Conservation (phyloP, 129 eudicot species). For the Saposhnikovia divaricata region DNA sequence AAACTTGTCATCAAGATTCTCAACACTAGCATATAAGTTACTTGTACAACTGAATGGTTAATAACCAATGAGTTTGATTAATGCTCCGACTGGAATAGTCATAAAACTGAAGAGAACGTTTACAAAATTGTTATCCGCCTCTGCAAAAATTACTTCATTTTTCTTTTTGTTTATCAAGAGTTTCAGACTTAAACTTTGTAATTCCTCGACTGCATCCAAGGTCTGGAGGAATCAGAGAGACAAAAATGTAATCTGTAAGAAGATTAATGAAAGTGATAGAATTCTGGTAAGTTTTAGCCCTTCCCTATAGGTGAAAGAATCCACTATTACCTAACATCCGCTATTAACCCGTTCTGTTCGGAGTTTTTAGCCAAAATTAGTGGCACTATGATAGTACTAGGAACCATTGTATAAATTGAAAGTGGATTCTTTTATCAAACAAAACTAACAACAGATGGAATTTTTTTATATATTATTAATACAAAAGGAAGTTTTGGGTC, state of each 20-base stretch:
- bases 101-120: conserved; percentile 28
- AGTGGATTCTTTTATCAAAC: too few species aligned
- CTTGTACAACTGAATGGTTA: conserved; percentile 18
- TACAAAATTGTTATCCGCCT: conserved; percentile 20
- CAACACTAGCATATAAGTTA: conserved; percentile 21
- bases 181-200: conserved; percentile 13
- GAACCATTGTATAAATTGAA: too few species aligned
- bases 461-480: too few species aligned
- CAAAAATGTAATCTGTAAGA: neutral
- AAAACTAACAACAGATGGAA: too few species aligned
- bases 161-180: conserved; percentile 18
- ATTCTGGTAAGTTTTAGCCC: too few species aligned
- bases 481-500: too few species aligned
- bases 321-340: too few species aligned
- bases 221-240: neutral
- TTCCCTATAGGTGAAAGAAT: too few species aligned
- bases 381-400: too few species aligned
- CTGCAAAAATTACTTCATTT: conserved; percentile 25
- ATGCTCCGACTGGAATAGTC: conserved; percentile 27
- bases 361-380: neutral
- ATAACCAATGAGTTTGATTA: neutral
- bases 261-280: too few species aligned
- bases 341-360: too few species aligned
- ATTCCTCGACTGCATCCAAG: conserved; percentile 13
- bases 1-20: conserved; percentile 11